Percentiles rank a stretch among this genome's conserved stretches.
Conservation (phyloP, 768 basidiomycete genomes). For the Gymnopilus junonius region DNA sequence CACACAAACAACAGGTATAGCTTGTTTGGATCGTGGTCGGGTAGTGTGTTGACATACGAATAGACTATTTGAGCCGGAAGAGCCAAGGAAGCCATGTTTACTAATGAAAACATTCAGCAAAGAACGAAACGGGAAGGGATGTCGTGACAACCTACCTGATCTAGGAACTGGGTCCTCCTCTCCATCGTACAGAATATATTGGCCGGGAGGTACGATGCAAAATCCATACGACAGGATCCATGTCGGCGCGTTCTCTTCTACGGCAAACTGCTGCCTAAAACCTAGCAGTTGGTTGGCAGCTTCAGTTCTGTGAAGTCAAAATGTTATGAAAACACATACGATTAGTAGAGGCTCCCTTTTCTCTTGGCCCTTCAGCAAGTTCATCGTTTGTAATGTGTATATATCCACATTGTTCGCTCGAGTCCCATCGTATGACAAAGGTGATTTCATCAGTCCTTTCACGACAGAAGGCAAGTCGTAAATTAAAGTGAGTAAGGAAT, state of each 20-base stretch:
- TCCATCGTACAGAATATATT: background rate
- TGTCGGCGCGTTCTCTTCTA: background rate
- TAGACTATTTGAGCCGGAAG: background rate
- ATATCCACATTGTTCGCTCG: background rate
- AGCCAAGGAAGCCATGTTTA: background rate
- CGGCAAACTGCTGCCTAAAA: background rate
- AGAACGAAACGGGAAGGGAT: background rate
- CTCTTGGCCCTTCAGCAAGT: background rate
- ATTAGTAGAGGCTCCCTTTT: background rate
- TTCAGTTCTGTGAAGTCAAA: background rate
- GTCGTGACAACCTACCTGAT: background rate
- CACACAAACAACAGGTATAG: background rate
- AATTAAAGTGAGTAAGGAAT: background rate
- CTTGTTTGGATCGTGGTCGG: background rate
- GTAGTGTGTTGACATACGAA: background rate
- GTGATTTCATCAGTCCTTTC: background rate
- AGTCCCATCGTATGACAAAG: background rate
- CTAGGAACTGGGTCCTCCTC: background rate
- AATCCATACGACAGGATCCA: background rate
- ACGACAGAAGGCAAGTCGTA: background rate
- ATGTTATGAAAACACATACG: background rate
- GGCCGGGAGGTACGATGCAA: background rate
- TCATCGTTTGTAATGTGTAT: background rate
- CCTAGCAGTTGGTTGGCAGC: background rate
- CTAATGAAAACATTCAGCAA: background rate